Evolutionary conservation across 2,329 filamentous ascomycete genomes (phyloP), one percentile per base, ranked within the genome.

Genomic region (Aspergillus piperis): DNA sequence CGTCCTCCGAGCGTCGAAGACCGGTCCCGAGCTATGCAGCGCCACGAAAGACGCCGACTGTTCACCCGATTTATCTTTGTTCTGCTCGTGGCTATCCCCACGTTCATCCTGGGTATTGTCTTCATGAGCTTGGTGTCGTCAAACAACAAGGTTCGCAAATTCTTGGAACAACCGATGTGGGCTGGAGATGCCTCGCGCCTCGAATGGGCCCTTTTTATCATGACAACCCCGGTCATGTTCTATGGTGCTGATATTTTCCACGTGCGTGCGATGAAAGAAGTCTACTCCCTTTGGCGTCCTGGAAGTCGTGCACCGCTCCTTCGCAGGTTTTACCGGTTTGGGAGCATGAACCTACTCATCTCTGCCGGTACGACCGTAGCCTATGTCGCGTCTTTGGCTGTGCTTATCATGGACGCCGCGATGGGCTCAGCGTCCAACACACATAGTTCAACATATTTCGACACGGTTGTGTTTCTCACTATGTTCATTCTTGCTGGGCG

Each of bases 281-380:
- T 97, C 11, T 82, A 82, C 62, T 83, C 87, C 0, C 81, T 96
- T 64, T 97, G 93, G 93, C 84, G 89, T 21, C 86, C 80, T 2
- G 85, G 87, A 27, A 96, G 91, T 71, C 86, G 84, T 39, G 88
- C 88, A 1, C 90, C 91, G 0, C 73, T 96, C 3, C 68, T 90
- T 15, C 85, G 89, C 66, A 83, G 93, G 13, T 93, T 97, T 70
- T 92, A 92, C 74, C 88, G 90, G n/a, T 97, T 97, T 70, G 93
- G 93, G 8, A 96, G 92, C 79, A 97, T 97, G 93, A 96, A 96
- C 72, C 89, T 96, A 80, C 84, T 97, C 61, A 93, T 97, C 77
- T 95, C 90, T 7, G 83, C 96, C 2, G 93, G 92, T 5, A 96
- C 93, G 0, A 89, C 87, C 2, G 91, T 97, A 62, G 93, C 93